Evolutionary conservation across 768 basidiomycete species (phyloP).

Genomic region (Tricholoma flavovirens): DNA sequence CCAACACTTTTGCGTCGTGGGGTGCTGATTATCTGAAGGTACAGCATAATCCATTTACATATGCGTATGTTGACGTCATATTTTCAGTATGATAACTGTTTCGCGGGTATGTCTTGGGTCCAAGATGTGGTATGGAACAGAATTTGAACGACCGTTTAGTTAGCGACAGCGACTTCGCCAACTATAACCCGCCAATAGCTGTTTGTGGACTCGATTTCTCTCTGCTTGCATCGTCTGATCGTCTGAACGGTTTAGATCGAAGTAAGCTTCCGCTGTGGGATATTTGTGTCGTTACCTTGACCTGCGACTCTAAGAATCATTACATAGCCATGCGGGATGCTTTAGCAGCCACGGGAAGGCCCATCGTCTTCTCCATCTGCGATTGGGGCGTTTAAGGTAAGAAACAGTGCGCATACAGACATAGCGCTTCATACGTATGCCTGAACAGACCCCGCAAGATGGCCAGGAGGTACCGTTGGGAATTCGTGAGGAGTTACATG

Average conservation of each 20-base stretch:
- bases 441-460: too few relatives aligned
- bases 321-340: constrained; percentile 43
- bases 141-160: constrained; percentile 14
- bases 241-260: constrained; percentile 24
- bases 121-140: too few relatives aligned
- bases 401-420: constrained; percentile 4
- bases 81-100: constrained; percentile 44
- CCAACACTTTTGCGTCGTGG: constrained; percentile 42
- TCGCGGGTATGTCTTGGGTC: constrained; percentile 26
- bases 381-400: constrained; percentile 41
- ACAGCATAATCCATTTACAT: neutral
- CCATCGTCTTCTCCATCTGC: constrained; percentile 48
- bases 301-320: constrained; percentile 26
- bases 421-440: too few relatives aligned
- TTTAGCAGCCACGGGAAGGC: constrained; percentile 35
- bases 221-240: neutral
- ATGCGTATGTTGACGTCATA: neutral
- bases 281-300: neutral
- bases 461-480: too few relatives aligned
- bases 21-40: constrained; percentile 41
- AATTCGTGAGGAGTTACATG: too few relatives aligned
- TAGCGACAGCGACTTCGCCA: constrained; percentile 39
- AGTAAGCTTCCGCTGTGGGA: constrained; percentile 16
- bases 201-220: constrained; percentile 17
- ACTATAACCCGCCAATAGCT: constrained; percentile 37